Evolutionary conservation across 2,329 filamentous ascomycete species (phyloP), one percentile per base, ranked within the genome.

Genomic region (Diaporthe sp.): DNA sequence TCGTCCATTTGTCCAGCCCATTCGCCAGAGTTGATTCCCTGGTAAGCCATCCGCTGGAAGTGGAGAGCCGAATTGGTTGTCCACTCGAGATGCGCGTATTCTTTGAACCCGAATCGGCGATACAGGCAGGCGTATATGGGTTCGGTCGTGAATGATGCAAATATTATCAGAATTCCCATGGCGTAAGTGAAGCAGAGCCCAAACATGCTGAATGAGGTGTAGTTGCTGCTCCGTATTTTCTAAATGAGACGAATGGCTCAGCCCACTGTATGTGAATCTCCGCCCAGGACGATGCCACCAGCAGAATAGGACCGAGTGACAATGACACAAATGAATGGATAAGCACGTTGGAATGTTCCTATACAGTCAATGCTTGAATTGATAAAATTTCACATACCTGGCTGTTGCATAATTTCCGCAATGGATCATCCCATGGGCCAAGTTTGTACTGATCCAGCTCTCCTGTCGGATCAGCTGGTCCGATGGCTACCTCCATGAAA

Each of bases 121-220:
- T 74, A 60, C 1, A 80, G 67, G 8, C 57, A 75, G 1, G 38
- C 13, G 2, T 73, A 67, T 12, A 78, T 45, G 0, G 75, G 73
- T 15, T 79, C 76, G 2, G 77, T 47, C 4, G 68, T 19, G 58
- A 73, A 79, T 3, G 77, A 81, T 1, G 60, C 38, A 3, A 77
- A 7, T 2, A 78, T 72, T 30, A 77, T 74, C 7, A 79, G 7
- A 3, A 60, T 25, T 2, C 80, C 79, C 1, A 71, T 10, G 22
- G 76, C 50, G 13, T 77, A 77, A 1, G 77, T 79, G 58, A 80
- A 78, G 25, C 69, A 60, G 7, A 82, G 76, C 15, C 78, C 77
- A 42, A 82, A 80, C 13, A 81, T 13, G 71, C 78, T 81, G 64
- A 82, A 80, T 0, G 79, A 79, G 0, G 38, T 72, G 64, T 79